These are phyloP conservation scores for Artemisia argyi DNA, from an alignment of 129 eudicot species.

Conservation along the genomic window DNA sequence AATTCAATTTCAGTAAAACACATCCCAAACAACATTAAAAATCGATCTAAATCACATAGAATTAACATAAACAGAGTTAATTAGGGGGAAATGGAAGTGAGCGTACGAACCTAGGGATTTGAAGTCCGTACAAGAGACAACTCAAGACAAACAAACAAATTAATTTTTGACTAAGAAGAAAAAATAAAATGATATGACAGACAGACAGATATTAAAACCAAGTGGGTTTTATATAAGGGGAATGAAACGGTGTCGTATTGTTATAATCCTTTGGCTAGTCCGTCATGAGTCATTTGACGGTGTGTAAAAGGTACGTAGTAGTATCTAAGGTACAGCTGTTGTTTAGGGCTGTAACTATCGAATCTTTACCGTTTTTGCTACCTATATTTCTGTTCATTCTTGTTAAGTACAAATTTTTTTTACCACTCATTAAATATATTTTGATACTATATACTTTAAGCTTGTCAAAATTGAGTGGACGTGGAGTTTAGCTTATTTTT, in stretches of 20 bases:
- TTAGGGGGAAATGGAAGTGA: constrained; percentile 9
- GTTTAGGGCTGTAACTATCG: neutral
- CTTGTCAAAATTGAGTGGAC: too few relatives aligned
- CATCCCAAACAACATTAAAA: neutral
- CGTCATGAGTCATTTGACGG: constrained; percentile 32
- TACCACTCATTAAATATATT: neutral
- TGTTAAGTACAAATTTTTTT: too few relatives aligned
- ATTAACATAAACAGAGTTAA: neutral
- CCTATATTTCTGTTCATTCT: too few relatives aligned
- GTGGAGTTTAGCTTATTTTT: too few relatives aligned
- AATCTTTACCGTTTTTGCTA: constrained; percentile 12
- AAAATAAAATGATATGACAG: too few relatives aligned
- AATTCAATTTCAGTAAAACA: neutral
- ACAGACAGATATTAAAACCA: neutral
- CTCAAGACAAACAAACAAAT: constrained; percentile 29
- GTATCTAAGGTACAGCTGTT: constrained; percentile 7
- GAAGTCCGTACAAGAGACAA: constrained; percentile 40
- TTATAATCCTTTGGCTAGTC: constrained; percentile 32
- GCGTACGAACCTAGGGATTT: constrained; percentile 55
- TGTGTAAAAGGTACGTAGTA: constrained; percentile 9
- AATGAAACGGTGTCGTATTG: constrained; percentile 31
- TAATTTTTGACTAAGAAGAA: constrained; percentile 33
- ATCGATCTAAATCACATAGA: neutral
- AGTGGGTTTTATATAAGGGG: neutral
- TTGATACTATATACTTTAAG: too few relatives aligned